Base-by-base conservation (phyloP, 2,329 filamentous ascomycete species). In the Pseudogymnoascus sp. region DNA sequence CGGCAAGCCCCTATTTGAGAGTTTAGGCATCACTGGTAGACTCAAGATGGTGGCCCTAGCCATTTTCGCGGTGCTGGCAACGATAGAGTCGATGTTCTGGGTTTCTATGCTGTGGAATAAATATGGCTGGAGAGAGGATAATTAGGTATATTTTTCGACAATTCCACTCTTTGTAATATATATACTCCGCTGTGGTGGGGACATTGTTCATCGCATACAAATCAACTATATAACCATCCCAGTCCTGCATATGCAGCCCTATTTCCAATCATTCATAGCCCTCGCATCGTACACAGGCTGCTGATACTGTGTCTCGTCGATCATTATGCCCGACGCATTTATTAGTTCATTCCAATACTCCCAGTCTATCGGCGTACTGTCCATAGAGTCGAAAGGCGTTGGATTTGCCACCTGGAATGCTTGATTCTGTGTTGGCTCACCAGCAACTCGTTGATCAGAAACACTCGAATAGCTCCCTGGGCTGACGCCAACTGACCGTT, bases 331-430 rank as follows among this genome's bases (percentile, higher is more conserved):
- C 9, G 49, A 55, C 1, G 49, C 69, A 64, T 72, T 68, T 64
- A 72, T 67, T 37, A 72, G 62, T 2, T 67, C 67, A 38, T 71
- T 68, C 70, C 70, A 72, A 52, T 72, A 72, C 31, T 69, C 68
- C 71, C 71, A 72, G 33, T 72, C 69, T 23, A 69, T 62, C 0
- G 67, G 65, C 2, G 64, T 67, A 2, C 69, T 67, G 35, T 38
- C 38, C 5, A 31, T 33, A 11, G 40, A 12, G 37, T 70, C 69
- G 5, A 68, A 63, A 62, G 68, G 67, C 11, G 60, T 65, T 28
- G 65, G 63, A 60, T 69, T 61, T 12, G 66, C 59, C 21, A 41
- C 60, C 4, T 65, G 61, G 9, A 35, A 60, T 14, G 25, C 38
- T 12, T 61, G 55, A 14, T 33, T 14, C 59, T 35, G 37, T 66